Evolutionary conservation across 208 protist species (phyloP).

Genomic region (Trypanosomatidae sp.): DNA sequence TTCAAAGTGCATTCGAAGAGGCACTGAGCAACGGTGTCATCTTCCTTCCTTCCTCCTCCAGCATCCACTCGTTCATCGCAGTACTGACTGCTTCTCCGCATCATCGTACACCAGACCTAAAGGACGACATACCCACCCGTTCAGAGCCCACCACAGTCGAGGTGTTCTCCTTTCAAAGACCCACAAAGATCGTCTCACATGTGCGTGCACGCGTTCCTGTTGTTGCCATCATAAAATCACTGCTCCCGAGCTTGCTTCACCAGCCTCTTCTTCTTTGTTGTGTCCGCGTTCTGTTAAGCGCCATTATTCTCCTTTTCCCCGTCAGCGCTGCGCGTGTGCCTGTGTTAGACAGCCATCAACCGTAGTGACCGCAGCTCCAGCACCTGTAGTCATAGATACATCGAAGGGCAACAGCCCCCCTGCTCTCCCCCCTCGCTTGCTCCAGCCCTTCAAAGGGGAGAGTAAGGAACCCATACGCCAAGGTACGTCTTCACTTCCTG

Average conservation of each 20-base stretch:
- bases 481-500: background rate
- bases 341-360: background rate
- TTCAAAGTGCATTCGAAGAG: background rate
- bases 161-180: background rate
- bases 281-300: too few relatives aligned
- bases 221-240: background rate
- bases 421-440: background rate
- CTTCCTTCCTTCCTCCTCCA: background rate
- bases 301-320: background rate
- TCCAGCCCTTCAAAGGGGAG: background rate
- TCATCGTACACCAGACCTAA: background rate
- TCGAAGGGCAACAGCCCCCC: background rate
- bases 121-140: background rate
- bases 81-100: background rate
- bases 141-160: background rate
- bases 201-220: background rate
- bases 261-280: background rate
- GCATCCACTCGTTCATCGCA: background rate
- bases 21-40: background rate
- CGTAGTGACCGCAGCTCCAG: background rate
- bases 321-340: background rate
- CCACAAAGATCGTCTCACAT: background rate
- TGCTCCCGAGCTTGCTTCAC: background rate
- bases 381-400: background rate
- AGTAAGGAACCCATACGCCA: background rate